Base-by-base conservation (phyloP, 2,329 filamentous ascomycete species). In the Ophiostoma sp. region DNA sequence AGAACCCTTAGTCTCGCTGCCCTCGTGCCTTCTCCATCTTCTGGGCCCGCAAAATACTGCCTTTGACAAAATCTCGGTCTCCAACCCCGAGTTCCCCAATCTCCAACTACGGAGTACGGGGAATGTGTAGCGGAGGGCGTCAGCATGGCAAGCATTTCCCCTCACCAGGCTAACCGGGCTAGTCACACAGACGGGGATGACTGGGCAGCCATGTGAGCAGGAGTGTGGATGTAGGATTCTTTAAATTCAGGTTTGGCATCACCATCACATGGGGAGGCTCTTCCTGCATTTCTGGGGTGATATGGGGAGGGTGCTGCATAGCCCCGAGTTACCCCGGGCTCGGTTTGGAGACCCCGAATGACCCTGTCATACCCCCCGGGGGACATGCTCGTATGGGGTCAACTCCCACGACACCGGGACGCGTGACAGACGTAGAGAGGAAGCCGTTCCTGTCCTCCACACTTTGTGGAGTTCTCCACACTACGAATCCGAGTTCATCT, bases 281-380 rank as follows among this genome's bases (percentile, higher is more conserved):
- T 60, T 33, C 13, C 27, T 64, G 31, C 8, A 17, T 39, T 39
- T 41, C 62, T 65, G 35, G 35, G 35, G 62, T 23, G 33, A 4
- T 65, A 11, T 39, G 35, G 20, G n/a, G 62, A 65, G 17, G 62
- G 33, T 5, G 20, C 17, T 36, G 60, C 31, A 20, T 36, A 66
- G 39, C 35, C 64, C 64, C 64, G 67, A 69, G 31, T n/a, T 20
- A 15, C 23, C 15, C 36, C 11, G 27, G 10, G 2, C 60, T 71
- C 67, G 70, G 67, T 69, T 54, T 69, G 64, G 65, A 69, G 68
- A 62, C 67, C 70, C 70, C 70, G 70, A 71, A 57, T 39, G 13
- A 10, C n/a, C 35, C 36, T 33, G 35, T 60, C 48, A 57, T 33
- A 20, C 52, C 31, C 57, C 27, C 57, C 27, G 57, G 23, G n/a